A percentile compares a stretch with the other conserved stretches of the same genome.
Evolutionary conservation across 495 filamentous ascomycete species (phyloP).

Genomic region (Filosporella fistucella): DNA sequence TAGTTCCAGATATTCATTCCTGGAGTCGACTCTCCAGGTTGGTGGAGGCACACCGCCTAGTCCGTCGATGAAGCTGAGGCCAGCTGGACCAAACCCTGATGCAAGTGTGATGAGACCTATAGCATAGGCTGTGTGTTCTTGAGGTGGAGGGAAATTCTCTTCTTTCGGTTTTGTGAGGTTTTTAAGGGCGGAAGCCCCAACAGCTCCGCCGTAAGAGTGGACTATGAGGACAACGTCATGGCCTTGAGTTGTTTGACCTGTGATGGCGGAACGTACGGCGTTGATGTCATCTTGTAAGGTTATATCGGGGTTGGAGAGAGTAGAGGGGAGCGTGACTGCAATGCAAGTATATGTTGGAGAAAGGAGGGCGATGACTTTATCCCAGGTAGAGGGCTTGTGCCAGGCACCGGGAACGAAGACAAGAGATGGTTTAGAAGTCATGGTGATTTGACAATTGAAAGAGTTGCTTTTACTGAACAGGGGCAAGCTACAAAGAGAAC

Average conservation of each 20-base stretch:
- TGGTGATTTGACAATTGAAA: too few species aligned
- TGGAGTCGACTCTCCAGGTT: slow-evolving; percentile 21
- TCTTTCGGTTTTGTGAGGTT: slow-evolving; percentile 20
- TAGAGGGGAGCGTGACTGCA: slow-evolving; percentile 33
- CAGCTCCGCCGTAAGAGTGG: slow-evolving; percentile 39
- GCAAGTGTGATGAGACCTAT: slow-evolving; percentile 28
- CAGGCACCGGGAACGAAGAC: slow-evolving; percentile 45
- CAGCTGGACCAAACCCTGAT: slow-evolving; percentile 27
- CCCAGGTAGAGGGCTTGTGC: slow-evolving; percentile 33
- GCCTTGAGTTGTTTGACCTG: slow-evolving; percentile 29
- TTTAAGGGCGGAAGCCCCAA: slow-evolving; percentile 42
- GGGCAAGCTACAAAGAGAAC: too few species aligned
- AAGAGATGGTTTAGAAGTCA: slow-evolving; percentile 26
- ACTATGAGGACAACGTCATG: slow-evolving; percentile 42
- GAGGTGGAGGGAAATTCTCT: background rate
- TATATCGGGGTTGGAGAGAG: slow-evolving; percentile 16
- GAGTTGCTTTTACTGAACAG: too few species aligned
- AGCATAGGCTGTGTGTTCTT: slow-evolving; percentile 18
- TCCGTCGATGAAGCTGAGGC: slow-evolving; percentile 25
- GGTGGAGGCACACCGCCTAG: slow-evolving; percentile 28
- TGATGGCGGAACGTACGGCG: slow-evolving; percentile 29
- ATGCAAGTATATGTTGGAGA: slow-evolving; percentile 32
- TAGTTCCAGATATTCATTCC: slow-evolving; percentile 19
- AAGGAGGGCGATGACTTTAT: slow-evolving; percentile 31
- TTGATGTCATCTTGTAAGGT: slow-evolving; percentile 29